Evolutionary conservation across 225 moss, liverwort and hornwort species (phyloP).

Genomic region (Neckera pumila): DNA sequence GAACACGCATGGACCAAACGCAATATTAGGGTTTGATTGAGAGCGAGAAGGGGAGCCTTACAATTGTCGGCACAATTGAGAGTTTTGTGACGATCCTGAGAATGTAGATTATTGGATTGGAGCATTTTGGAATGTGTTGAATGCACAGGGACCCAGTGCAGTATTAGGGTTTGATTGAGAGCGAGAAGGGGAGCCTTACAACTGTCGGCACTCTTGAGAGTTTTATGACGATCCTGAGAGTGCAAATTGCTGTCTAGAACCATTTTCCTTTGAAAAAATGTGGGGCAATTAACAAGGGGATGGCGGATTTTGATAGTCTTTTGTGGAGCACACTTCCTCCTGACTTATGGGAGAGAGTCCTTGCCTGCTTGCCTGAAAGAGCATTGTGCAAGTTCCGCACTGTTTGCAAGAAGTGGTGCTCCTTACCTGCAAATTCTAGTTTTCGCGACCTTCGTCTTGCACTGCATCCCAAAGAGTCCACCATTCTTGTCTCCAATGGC

Average conservation of each 20-base stretch:
- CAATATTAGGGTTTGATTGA: neutral
- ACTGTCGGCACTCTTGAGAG: neutral
- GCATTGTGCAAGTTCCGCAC: conserved; percentile 23
- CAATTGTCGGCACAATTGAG: neutral
- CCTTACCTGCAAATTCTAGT: neutral
- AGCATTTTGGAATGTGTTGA: neutral
- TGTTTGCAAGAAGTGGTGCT: conserved; percentile 20
- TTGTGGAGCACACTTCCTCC: conserved; percentile 23
- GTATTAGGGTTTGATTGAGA: neutral
- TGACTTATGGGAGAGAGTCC: conserved; percentile 22
- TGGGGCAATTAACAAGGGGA: neutral
- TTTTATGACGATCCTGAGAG: neutral
- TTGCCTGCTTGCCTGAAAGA: conserved; percentile 21
- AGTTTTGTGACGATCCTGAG: neutral
- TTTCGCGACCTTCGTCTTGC: conserved; percentile 12
- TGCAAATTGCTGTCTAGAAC: neutral
- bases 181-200: neutral
- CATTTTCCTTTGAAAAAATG: neutral
- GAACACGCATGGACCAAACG: neutral
- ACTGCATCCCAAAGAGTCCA: neutral
- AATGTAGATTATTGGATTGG: neutral
- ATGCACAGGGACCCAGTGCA: neutral
- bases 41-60: neutral
- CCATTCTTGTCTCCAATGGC: conserved; percentile 14
- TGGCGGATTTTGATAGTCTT: conserved; percentile 7